Base-by-base conservation (phyloP, 2,329 filamentous ascomycete species). In the Colletotrichum sp. region DNA sequence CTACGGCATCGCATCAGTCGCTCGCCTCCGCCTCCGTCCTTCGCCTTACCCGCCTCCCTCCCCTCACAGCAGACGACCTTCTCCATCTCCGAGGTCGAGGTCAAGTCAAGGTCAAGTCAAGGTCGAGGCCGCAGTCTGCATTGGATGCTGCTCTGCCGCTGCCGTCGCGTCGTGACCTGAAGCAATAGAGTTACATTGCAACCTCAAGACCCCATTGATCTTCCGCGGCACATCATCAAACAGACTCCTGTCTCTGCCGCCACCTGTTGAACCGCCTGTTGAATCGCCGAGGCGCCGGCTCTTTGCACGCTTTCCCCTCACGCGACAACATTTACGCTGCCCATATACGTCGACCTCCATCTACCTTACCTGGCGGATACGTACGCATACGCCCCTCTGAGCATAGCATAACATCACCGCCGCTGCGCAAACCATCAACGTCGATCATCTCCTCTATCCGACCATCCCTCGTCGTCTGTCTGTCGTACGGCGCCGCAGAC, bases 11-110 rank as follows among this genome's bases (percentile, higher is more conserved):
- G 22, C 62, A 7, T 64, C 34, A 16, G n/a, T 64, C 13, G 62
- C 34, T 27, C 13, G 30, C 34, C 32, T 16, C n/a, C n/a, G 30
- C 34, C 32, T 22, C n/a, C 22, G 32, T 16, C 12, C 34, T 7
- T 52, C 65, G 36, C 70, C 49, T 72, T 57, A 30, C 49, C 69
- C 49, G 32, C 69, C 61, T 67, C 69, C 36, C n/a, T n/a, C n/a
- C 25, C 32, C 39, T 61, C 72, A 55, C 36, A 19, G 36, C 72
- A 19, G 34, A 44, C 44, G n/a, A 32, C 69, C 63, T 77, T 74
- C 78, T 80, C 78, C 79, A 73, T 78, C 77, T 67, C 62, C 61
- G 30, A 67, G n/a, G 32, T 75, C 59, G 71, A 62, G 63, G n/a
- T 49, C 55, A 65, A 63, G 65, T 74, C 69, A 7, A 62, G 63